Percentiles rank a stretch among this genome's conserved stretches.
Evolutionary conservation across 108 stramenopile species (phyloP).

Genomic region (Discostella stelligeroides): DNA sequence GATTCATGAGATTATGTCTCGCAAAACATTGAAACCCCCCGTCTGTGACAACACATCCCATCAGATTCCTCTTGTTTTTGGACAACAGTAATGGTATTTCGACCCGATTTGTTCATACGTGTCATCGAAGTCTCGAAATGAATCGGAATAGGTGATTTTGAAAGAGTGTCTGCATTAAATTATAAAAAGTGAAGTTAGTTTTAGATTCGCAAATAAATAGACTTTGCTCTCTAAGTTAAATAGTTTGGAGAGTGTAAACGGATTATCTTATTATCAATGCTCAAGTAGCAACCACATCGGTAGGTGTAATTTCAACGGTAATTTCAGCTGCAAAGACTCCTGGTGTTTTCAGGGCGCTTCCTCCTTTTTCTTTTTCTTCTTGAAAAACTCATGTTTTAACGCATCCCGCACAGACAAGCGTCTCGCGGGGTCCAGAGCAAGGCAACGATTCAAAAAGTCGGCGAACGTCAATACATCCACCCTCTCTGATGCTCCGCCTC

Average conservation of each 20-base stretch:
- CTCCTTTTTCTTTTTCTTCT: constrained; percentile 51
- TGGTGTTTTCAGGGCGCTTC: not conserved
- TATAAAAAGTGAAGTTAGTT: too few species aligned
- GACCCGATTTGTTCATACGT: too few species aligned
- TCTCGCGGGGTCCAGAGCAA: constrained; percentile 86
- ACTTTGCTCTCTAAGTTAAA: too few species aligned
- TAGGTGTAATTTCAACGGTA: too few species aligned
- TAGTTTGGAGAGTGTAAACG: too few species aligned
- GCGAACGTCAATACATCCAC: constrained; percentile 78
- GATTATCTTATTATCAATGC: too few species aligned
- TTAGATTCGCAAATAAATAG: too few species aligned
- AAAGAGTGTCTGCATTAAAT: too few species aligned
- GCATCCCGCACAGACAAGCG: constrained; percentile 69
- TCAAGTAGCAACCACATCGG: too few species aligned
- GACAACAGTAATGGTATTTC: not conserved
- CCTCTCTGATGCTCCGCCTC: constrained; percentile 79
- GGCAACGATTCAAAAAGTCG: constrained; percentile 84
- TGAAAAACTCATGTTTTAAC: constrained; percentile 70
- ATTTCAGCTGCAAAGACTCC: too few species aligned
- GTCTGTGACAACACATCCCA: constrained; percentile 20
- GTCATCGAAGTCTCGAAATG: too few species aligned
- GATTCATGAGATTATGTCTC: constrained; percentile 40
- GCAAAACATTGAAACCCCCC: constrained; percentile 32
- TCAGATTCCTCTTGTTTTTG: constrained; percentile 4
- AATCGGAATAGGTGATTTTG: too few species aligned